Evolutionary conservation across 192 early-diverging fungal species (phyloP).

Genomic region (Backusella psychrophila): DNA sequence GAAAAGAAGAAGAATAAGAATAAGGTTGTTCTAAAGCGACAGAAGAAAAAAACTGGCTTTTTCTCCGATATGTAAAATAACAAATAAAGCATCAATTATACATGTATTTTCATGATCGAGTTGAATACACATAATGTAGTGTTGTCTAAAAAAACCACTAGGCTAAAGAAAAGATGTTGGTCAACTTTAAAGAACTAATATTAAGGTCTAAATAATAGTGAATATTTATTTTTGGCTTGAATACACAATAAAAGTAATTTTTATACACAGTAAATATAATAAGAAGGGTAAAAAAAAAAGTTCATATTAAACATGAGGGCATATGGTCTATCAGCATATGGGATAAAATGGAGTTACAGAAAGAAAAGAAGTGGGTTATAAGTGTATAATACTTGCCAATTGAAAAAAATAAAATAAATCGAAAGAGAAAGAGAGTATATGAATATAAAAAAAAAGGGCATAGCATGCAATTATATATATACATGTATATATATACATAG

Average conservation of each 20-base stretch:
- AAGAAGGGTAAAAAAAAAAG: background rate
- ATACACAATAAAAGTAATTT: background rate
- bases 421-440: background rate
- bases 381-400: background rate
- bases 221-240: background rate
- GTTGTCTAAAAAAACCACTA: too few relatives aligned
- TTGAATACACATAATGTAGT: too few relatives aligned
- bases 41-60: background rate
- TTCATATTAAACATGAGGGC: background rate
- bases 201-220: background rate
- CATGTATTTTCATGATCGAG: too few relatives aligned
- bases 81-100: too few relatives aligned
- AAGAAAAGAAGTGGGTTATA: background rate
- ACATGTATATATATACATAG: background rate
- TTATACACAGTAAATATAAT: background rate
- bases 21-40: slow-evolving; percentile 1
- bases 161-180: background rate
- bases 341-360: background rate
- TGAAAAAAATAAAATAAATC: background rate
- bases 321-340: background rate
- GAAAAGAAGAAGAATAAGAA: slow-evolving; percentile 18
- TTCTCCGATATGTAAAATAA: slow-evolving; percentile 24
- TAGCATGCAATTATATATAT: slow-evolving; percentile 2
- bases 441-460: background rate
- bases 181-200: background rate